These are phyloP conservation scores for Fagopyrum esculentum DNA, from an alignment of 148 eudicot species.

Conservation along the genomic window DNA sequence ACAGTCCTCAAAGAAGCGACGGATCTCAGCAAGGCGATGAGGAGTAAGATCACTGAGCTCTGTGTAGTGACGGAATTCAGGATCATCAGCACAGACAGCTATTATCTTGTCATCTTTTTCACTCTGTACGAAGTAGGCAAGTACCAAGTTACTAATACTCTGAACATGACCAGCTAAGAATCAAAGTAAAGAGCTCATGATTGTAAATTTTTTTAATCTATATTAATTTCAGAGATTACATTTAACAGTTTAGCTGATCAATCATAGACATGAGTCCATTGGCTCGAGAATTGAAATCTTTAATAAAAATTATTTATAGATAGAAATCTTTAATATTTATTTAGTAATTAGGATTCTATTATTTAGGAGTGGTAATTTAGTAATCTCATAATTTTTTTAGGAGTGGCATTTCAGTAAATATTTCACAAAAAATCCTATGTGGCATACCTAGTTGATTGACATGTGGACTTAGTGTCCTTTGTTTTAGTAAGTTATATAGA, in stretches of 20 bases:
- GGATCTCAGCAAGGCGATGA: constrained; percentile 90
- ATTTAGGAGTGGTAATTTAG: too few species aligned
- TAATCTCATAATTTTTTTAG: too few species aligned
- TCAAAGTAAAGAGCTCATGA: background rate
- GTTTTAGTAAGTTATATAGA: too few species aligned
- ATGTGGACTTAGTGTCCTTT: too few species aligned
- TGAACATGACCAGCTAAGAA: background rate
- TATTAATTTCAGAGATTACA: background rate
- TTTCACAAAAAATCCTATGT: too few species aligned
- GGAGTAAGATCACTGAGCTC: constrained; percentile 78
- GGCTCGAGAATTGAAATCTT: constrained; percentile 39
- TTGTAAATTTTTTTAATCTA: background rate
- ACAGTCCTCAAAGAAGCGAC: constrained; percentile 93
- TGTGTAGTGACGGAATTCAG: constrained; percentile 70
- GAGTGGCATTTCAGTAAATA: too few species aligned
- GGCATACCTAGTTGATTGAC: too few species aligned
- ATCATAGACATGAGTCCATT: constrained; percentile 98
- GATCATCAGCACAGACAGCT: constrained; percentile 95
- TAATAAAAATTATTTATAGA: too few species aligned
- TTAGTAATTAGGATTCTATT: too few species aligned
- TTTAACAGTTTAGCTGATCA: constrained; percentile 59
- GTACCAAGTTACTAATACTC: background rate
- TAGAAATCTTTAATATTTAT: too few species aligned
- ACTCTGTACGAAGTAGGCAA: constrained; percentile 34
- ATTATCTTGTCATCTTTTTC: constrained; percentile 93